phyloP scores from a whole-genome alignment of 1,284 basidiomycete genomes.

The Hypsizygus ulmarius region DNA sequence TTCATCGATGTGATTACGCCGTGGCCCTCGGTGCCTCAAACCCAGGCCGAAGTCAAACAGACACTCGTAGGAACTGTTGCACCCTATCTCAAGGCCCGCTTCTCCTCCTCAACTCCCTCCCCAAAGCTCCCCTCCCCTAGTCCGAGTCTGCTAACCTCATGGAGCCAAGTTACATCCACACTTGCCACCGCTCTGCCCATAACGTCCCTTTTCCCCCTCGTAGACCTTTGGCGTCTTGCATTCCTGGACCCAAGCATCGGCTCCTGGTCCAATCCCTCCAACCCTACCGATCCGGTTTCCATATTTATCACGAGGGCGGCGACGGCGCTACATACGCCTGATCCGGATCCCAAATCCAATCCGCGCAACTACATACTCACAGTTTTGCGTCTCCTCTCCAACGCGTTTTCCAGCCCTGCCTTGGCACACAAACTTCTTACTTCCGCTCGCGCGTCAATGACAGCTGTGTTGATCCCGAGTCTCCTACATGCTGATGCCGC shows the following conservation, averaged over 20 bases:
- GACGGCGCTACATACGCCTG: slow-evolving; percentile 29
- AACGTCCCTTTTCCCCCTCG: slow-evolving; percentile 73
- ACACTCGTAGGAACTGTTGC: slow-evolving; percentile 48
- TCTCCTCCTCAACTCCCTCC: slow-evolving; percentile 25
- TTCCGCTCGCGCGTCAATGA: slow-evolving; percentile 36
- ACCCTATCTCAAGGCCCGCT: slow-evolving; percentile 66
- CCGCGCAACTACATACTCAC: slow-evolving; percentile 66
- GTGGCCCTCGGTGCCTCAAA: slow-evolving; percentile 31
- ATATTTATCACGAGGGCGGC: slow-evolving; percentile 45
- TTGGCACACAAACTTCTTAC: slow-evolving; percentile 55
- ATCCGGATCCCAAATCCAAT: slow-evolving; percentile 25
- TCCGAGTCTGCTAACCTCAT: slow-evolving; percentile 37
- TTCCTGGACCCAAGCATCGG: slow-evolving; percentile 62
- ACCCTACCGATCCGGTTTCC: slow-evolving; percentile 36
- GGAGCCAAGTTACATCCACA: slow-evolving; percentile 46
- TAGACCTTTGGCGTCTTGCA: slow-evolving; percentile 83
- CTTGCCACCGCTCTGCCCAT: slow-evolving; percentile 50
- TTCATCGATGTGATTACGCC: slow-evolving; percentile 52
- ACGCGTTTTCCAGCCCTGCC: slow-evolving; percentile 57
- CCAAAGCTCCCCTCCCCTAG: slow-evolving; percentile 31
- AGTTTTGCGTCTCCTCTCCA: slow-evolving; percentile 71
- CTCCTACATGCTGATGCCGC: slow-evolving; percentile 66
- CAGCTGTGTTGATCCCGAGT: slow-evolving; percentile 58
- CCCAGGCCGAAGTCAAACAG: slow-evolving; percentile 46
- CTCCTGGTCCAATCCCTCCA: slow-evolving; percentile 43